Evolutionary conservation across 1,284 basidiomycete species (phyloP), one percentile per base, ranked within the genome.

Genomic region (Ceratobasidium sp.): DNA sequence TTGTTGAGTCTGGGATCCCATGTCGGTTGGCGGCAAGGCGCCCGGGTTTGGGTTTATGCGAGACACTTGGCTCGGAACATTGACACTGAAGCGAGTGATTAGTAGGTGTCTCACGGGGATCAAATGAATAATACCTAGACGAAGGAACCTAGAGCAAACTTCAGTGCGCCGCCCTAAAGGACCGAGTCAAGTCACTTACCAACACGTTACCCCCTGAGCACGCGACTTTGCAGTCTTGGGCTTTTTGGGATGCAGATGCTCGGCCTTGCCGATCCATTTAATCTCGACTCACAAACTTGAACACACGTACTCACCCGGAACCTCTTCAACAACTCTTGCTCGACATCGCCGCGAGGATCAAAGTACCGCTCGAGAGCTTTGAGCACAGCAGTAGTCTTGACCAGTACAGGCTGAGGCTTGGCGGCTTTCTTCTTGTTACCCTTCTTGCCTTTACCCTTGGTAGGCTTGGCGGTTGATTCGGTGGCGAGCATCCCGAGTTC

Each of bases 1-100:
- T 32, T 54, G 50, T 31, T 70, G 69, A n/a, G 69, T 70, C 47
- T 70, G 58, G 13, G 57, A 54, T 2, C 64, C 69, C 12, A 27
- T 25, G 4, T 32, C 22, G 2, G 25, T 25, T n/a, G 6, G 31
- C 12, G 10, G 17, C 6, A n/a, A 20, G 10, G 45, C 13, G 22
- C 45, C 22, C 45, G 20, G 7, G 45, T 17, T 49, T 49, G 45
- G 45, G 45, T 27, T 32, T 27, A 6, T 53, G 6, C 4, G 25
- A 29, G 22, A 4, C 29, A 52, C 32, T 42, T 64, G 60, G 25
- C 60, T 52, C 17, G 60, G 42, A 20, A 64, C 1, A 22, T 64
- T 64, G 32, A 29, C 31, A 31, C 60, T 64, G 31, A 8, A 13
- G 15, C 32, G 3, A 29, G 20, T 17, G 35, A n/a, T 64, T 20